Evolutionary conservation across 805 yeast species (phyloP).

Genomic region (Hanseniaspora guilliermondii): DNA sequence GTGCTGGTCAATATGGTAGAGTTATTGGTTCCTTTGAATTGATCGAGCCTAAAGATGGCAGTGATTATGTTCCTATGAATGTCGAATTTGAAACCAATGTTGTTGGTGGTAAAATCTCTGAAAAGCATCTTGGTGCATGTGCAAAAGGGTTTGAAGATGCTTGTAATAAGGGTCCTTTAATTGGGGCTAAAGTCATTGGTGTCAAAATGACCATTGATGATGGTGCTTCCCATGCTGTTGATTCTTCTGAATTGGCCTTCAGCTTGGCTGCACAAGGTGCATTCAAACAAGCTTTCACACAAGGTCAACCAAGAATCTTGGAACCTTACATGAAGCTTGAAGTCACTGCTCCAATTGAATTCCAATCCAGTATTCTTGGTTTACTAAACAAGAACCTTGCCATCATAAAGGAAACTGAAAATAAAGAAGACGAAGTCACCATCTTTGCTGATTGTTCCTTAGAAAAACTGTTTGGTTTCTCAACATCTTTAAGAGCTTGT

Average conservation of each 20-base stretch:
- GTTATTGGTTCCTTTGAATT: conserved; percentile 75
- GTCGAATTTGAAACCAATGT: conserved; percentile 66
- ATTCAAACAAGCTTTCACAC: conserved; percentile 78
- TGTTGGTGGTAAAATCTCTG: conserved; percentile 95
- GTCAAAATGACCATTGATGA: conserved; percentile 87
- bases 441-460: conserved; percentile 92
- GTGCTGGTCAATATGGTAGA: conserved; percentile 98
- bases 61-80: conserved; percentile 11
- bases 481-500: conserved; percentile 85
- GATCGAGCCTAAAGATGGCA: conserved; percentile 34
- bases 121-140: conserved; percentile 87
- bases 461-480: conserved; percentile 91
- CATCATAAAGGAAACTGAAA: conserved; percentile 84
- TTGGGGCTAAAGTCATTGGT: conserved; percentile 89
- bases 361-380: conserved; percentile 88
- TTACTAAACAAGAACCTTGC: conserved; percentile 86
- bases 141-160: conserved; percentile 91
- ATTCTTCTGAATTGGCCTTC: conserved; percentile 91
- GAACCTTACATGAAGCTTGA: conserved; percentile 95
- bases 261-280: conserved; percentile 86
- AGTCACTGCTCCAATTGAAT: conserved; percentile 88
- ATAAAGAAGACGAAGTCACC: conserved; percentile 87
- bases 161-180: conserved; percentile 88
- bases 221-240: conserved; percentile 96
- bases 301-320: conserved; percentile 72